Base-by-base conservation (phyloP, 768 basidiomycete species). In the Phaffia australis region DNA sequence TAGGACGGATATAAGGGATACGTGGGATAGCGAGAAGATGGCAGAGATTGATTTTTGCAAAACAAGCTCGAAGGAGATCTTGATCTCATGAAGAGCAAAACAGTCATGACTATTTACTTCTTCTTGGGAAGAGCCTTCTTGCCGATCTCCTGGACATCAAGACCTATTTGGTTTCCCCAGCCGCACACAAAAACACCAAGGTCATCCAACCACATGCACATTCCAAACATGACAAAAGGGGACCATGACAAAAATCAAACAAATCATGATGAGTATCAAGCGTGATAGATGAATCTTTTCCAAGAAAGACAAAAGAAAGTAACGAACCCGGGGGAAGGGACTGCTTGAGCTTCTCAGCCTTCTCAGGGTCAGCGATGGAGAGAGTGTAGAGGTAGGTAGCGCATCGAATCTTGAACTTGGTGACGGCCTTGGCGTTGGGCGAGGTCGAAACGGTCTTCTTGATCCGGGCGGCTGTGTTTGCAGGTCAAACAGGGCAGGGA, bases 351-450 rank as follows among this genome's bases (percentile, higher is more conserved):
- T 97, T 99, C 78, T 95, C 92, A 50, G 95, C 94, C 83, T 97
- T 98, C 78, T 95, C 92, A 75, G 89, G 84, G 81, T 99, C 95
- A 77, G 91, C 87, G 76, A 98, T 78, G 69, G 85, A 84, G 70
- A 98, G 84, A n/a, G 95, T 98, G 86, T 99, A 99, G 60, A 77
- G 72, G 75, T 77, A 78, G 77, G 88, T 83, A 69, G 88, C 87
- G 81, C 93, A 97, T 77, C 95, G 84, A 76, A 99, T 85, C 84
- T 99, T 99, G 85, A 98, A 97, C 81, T 98, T 99, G 76, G 88
- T 94, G 68, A 77, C 73, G 62, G 56, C 56, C 67, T 69, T 69
- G 57, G 67, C 56, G 57, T 69, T 69, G 64, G 64, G 60, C 58
- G 64, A 65, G 77, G 82, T 84, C 49, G 87, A 80, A 67, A 83